A percentile compares a stretch with the other conserved stretches of the same genome.
phyloP scores from a whole-genome alignment of 176 grass and related monocot genomes.

The Avena atlantica region DNA sequence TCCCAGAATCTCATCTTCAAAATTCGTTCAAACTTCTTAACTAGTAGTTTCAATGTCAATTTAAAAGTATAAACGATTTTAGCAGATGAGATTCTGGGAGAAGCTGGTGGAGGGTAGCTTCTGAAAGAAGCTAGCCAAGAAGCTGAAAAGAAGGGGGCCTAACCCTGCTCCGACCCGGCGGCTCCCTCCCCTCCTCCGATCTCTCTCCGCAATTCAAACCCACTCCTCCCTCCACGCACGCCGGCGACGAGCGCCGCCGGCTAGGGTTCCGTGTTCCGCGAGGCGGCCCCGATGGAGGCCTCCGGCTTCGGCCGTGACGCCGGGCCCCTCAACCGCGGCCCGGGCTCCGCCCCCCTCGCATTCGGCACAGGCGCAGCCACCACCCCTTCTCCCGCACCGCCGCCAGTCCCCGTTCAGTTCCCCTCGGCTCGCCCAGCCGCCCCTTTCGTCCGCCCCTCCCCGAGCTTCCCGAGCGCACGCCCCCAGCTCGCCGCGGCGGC shows the following conservation, averaged over 20 bases:
- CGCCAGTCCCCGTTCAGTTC: constrained; percentile 26
- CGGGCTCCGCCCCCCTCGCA: constrained; percentile 37
- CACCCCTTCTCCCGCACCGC: constrained; percentile 29
- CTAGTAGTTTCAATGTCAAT: too few species aligned
- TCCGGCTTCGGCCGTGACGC: constrained; percentile 55
- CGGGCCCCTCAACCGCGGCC: constrained; percentile 43
- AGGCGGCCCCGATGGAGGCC: constrained; percentile 39
- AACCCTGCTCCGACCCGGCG: not conserved
- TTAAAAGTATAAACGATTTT: too few species aligned
- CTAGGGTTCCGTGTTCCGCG: constrained; percentile 45
- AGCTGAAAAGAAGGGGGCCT: too few species aligned
- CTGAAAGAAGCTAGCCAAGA: too few species aligned
- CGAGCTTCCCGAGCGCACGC: constrained; percentile 41
- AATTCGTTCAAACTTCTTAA: too few species aligned
- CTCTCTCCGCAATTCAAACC: constrained; percentile 31
- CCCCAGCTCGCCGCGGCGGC: constrained; percentile 29
- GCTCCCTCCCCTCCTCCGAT: constrained; percentile 17
- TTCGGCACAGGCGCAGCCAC: constrained; percentile 50
- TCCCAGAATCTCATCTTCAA: too few species aligned
- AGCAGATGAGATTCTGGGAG: too few species aligned
- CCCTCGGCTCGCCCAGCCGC: constrained; percentile 3
- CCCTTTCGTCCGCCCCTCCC: not conserved
- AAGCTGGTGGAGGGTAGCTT: too few species aligned
- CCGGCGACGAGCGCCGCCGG: constrained; percentile 37
- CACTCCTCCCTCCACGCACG: not conserved